Conservation (phyloP, 768 basidiomycete genomes). For the Psilocybe subaeruginosa region DNA sequence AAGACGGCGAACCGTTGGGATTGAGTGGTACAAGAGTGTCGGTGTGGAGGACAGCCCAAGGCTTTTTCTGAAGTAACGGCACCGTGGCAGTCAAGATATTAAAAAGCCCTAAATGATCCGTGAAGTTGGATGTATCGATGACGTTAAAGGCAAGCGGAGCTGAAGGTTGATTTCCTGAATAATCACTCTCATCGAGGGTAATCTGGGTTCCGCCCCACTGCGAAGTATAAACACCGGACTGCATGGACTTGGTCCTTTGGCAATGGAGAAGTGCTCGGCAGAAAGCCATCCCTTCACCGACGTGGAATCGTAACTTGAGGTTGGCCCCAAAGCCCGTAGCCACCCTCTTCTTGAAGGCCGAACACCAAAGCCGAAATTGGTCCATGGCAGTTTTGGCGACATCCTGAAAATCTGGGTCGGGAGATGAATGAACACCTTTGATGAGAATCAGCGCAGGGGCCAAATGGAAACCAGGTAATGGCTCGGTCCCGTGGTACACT, state of each 20-base stretch:
- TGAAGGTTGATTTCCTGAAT: constrained; percentile 16
- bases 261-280: constrained; percentile 36
- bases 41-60: constrained; percentile 41
- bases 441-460: constrained; percentile 30
- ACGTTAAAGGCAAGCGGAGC: constrained; percentile 44
- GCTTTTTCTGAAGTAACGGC: constrained; percentile 36
- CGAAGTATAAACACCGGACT: constrained; percentile 32
- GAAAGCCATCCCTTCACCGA: constrained; percentile 42
- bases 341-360: constrained; percentile 26
- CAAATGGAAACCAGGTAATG: constrained; percentile 44
- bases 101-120: constrained; percentile 48
- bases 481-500: constrained; percentile 49
- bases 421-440: constrained; percentile 5
- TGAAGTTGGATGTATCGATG: constrained; percentile 54
- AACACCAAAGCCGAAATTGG: constrained; percentile 39
- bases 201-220: constrained; percentile 38
- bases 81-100: constrained; percentile 42
- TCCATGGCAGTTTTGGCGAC: constrained; percentile 30
- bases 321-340: constrained; percentile 5
- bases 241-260: constrained; percentile 15
- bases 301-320: constrained; percentile 40
- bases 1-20: constrained; percentile 2
- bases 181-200: constrained; percentile 33
- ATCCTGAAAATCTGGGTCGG: constrained; percentile 16
- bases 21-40: constrained; percentile 37